Conservation (phyloP, 345 rosid species). For the Eucalyptus pauciflora region DNA sequence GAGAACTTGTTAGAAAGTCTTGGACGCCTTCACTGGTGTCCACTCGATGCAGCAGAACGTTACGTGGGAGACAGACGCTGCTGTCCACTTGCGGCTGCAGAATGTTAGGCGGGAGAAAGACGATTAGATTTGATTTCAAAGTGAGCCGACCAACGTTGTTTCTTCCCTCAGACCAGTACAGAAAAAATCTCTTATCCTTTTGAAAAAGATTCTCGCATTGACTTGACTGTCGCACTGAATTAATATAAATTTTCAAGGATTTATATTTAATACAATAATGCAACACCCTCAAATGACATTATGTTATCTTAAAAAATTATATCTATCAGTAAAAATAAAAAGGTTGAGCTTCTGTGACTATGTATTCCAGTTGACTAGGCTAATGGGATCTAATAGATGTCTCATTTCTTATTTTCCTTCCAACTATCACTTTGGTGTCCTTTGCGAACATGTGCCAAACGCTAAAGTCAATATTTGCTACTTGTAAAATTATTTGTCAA, state of each 20-base stretch:
- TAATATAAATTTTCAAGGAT: not conserved
- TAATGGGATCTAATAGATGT: not conserved
- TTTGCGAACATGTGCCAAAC: fast-evolving
- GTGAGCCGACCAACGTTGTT: not conserved
- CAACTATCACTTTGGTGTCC: not conserved
- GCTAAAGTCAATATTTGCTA: not conserved
- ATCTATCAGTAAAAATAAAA: not conserved
- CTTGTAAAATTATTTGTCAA: not conserved
- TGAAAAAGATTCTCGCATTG: not conserved
- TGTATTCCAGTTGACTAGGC: fast-evolving
- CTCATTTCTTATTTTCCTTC: not conserved
- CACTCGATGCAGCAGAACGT: not conserved
- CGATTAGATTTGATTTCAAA: not conserved
- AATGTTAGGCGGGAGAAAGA: not conserved
- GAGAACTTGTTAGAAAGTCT: no score
- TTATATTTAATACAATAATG: no score
- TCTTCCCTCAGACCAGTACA: not conserved
- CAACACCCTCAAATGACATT: not conserved
- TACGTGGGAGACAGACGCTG: not conserved
- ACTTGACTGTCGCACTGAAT: not conserved
- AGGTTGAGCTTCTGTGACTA: not conserved
- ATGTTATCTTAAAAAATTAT: not conserved
- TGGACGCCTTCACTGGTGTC: not conserved
- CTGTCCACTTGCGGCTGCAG: not conserved
- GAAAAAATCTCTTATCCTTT: not conserved